A percentile compares a stretch with the other conserved stretches of the same genome.
phyloP scores from a whole-genome alignment of 768 basidiomycete genomes.

The Leucogyrophana mollusca region DNA sequence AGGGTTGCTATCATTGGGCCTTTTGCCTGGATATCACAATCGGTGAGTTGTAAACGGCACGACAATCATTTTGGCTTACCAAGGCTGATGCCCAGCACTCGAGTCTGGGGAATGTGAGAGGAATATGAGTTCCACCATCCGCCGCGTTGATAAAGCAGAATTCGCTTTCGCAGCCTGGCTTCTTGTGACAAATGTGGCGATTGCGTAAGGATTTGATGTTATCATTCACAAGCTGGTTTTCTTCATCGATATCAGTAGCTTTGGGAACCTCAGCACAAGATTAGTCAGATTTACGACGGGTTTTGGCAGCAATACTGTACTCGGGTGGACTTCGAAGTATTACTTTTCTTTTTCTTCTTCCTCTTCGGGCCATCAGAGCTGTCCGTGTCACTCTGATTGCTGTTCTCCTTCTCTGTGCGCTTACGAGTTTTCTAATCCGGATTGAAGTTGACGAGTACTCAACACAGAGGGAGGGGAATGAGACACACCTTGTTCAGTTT shows the following conservation, averaged over 20 bases:
- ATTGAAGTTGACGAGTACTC: too few relatives aligned
- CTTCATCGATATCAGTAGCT: background rate
- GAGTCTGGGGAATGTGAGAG: background rate
- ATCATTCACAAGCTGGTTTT: background rate
- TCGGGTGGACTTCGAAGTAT: too few relatives aligned
- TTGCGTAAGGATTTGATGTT: background rate
- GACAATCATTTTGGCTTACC: background rate
- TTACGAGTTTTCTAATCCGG: too few relatives aligned
- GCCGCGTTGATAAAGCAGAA: background rate
- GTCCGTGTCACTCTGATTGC: too few relatives aligned
- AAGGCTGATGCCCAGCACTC: constrained; percentile 6
- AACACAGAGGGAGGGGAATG: too few relatives aligned
- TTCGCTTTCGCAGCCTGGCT: background rate
- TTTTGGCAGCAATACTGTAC: too few relatives aligned
- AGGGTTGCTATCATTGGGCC: background rate
- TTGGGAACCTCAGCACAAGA: background rate
- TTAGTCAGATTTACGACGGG: too few relatives aligned
- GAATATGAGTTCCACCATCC: background rate
- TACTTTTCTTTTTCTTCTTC: too few relatives aligned
- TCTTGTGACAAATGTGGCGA: background rate
- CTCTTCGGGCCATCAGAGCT: too few relatives aligned
- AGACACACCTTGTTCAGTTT: background rate
- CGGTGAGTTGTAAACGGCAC: too few relatives aligned
- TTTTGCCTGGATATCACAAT: background rate
- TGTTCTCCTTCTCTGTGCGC: too few relatives aligned